Base-by-base conservation (phyloP, 2,329 filamentous ascomycete genomes). In the Paracoccidioides brasiliensis region DNA sequence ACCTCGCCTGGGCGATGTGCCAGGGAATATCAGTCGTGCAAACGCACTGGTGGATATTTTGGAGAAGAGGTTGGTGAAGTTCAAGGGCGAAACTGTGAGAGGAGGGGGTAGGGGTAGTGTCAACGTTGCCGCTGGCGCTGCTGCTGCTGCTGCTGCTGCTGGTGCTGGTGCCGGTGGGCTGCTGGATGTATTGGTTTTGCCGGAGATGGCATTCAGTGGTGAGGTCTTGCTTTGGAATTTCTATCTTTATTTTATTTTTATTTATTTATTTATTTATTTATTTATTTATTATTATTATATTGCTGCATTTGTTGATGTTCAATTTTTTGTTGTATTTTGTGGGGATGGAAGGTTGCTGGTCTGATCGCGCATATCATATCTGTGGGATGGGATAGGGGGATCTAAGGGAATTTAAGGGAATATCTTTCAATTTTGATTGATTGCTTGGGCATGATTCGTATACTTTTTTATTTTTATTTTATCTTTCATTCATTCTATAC, bases 201-300 rank as follows among this genome's bases (percentile, higher is more conserved):
- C 82, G 0, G 82, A 85, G 67, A 69, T 84, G 64, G 80, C 81
- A 3, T 80, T 85, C 66, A 77, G 77, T 55, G 79, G 79, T 80
- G 67, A 61, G 67, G 59, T 53, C 56, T 57, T 22, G 22, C 22
- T 22, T 22, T 38, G 5, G 40, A 54, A 33, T 46, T 40, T 7
- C 42, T 32, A 51, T 54, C 30, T 7, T 43, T 32, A 51, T 54
- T 33, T 40, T 55, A 41, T 40, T 53, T 57, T 30, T 53, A 30
- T 10, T 40, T n/a, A n/a, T n/a, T 22, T 35, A 28, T 12, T 37
- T 52, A n/a, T 6, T 55, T 35, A 15, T n/a, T 46, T 30, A 7
- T 46, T 15, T 10, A 41, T 50, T 3, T 30, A 10, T 40, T 51
- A 5, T 42, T 15, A 4, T 33, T 38, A n/a, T n/a, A n/a, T 40